Conservation (phyloP, 257 asterid species). For the Gentiana straminea region DNA sequence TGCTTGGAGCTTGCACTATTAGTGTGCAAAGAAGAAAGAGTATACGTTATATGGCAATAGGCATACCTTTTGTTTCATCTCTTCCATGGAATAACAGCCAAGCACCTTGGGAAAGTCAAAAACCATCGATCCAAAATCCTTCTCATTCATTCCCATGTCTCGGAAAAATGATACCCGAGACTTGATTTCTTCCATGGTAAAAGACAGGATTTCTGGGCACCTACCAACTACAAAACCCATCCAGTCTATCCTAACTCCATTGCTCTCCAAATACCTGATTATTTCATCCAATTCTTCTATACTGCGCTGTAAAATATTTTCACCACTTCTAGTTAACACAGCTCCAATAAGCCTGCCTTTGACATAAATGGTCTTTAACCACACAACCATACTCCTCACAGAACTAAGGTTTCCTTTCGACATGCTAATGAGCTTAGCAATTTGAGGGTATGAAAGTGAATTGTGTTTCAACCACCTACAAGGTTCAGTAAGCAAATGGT, state of each 20-base stretch:
- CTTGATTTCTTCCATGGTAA: conserved; percentile 63
- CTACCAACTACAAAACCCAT: conserved; percentile 75
- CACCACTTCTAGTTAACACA: conserved; percentile 49
- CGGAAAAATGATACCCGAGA: conserved; percentile 49
- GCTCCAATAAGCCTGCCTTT: conserved; percentile 84
- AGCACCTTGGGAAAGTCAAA: conserved; percentile 85
- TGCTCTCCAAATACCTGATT: conserved; percentile 47
- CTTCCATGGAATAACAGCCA: conserved; percentile 75
- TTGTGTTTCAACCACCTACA: conserved; percentile 96
- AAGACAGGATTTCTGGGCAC: conserved; percentile 71
- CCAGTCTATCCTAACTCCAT: conserved; percentile 83
- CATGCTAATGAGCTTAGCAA: conserved; percentile 64
- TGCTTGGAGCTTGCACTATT: neutral
- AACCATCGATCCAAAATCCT: conserved; percentile 92
- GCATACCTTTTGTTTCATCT: conserved; percentile 85
- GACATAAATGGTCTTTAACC: conserved; percentile 69
- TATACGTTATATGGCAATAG: neutral
- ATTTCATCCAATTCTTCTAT: conserved; percentile 56
- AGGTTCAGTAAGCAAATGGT: neutral
- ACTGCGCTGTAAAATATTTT: conserved; percentile 34
- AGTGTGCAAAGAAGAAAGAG: neutral
- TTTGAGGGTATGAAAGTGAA: conserved; percentile 73
- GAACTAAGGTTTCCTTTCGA: conserved; percentile 59
- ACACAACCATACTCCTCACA: conserved; percentile 46
- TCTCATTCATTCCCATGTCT: conserved; percentile 65